Conservation (phyloP, 345 rosid genomes). For the Aquilaria malaccensis region DNA sequence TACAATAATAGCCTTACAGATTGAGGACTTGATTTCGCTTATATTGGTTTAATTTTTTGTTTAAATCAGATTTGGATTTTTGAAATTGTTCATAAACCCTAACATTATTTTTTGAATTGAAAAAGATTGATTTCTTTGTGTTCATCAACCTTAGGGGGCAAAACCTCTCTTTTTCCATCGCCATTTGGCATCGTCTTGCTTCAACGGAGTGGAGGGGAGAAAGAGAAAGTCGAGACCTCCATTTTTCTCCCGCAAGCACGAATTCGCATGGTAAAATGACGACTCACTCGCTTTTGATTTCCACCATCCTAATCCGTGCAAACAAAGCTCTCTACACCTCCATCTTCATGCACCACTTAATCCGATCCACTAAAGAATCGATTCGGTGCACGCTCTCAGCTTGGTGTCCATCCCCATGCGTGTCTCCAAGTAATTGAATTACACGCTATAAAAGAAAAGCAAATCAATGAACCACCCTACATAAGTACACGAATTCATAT, state of each 20-base stretch:
- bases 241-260: constrained; percentile 22
- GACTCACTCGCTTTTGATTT: constrained; percentile 32
- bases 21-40: too few relatives aligned
- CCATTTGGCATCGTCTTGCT: too few relatives aligned
- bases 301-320: constrained; percentile 36
- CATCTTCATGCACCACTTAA: constrained; percentile 29
- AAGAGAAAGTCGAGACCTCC: constrained; percentile 2
- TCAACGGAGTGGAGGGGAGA: too few relatives aligned
- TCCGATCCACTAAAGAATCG: constrained; percentile 19
- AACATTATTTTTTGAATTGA: too few relatives aligned
- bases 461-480: constrained; percentile 43
- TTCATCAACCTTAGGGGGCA: too few relatives aligned
- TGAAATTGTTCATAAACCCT: too few relatives aligned
- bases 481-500: constrained; percentile 38
- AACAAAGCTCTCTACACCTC: constrained; percentile 46
- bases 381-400: constrained; percentile 15
- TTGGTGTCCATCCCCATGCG: constrained; percentile 20
- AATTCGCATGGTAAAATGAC: constrained; percentile 31
- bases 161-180: too few relatives aligned
- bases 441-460: constrained; percentile 41
- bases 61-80: too few relatives aligned
- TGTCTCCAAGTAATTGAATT: constrained; percentile 35
- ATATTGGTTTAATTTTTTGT: too few relatives aligned
- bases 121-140: too few relatives aligned
- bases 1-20: too few relatives aligned